Percentiles rank a stretch among this genome's conserved stretches.
phyloP scores from a whole-genome alignment of 257 asterid genomes.

The Petunia secreta region DNA sequence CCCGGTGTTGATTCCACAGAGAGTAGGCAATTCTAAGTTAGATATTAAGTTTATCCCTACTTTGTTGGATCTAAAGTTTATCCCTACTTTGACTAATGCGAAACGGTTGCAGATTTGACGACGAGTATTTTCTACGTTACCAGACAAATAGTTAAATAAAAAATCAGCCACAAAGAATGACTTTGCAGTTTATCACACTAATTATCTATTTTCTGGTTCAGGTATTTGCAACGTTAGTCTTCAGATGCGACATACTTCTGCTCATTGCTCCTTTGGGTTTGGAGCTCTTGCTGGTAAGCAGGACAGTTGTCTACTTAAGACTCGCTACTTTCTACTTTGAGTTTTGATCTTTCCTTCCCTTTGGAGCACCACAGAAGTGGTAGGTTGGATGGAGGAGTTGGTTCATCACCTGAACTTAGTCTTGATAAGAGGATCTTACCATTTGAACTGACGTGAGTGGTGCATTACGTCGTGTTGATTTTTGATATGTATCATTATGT shows the following conservation, averaged over 20 bases:
- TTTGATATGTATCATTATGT: no score
- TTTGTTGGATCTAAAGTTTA: no score
- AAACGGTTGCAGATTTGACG: not conserved
- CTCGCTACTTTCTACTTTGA: constrained; percentile 21
- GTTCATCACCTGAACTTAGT: constrained; percentile 4
- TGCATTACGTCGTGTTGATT: not conserved
- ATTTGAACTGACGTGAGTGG: not conserved
- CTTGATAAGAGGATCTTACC: not conserved
- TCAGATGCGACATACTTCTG: constrained; percentile 91
- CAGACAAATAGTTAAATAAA: constrained; percentile 2
- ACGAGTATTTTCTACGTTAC: not conserved
- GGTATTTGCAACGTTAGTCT: constrained; percentile 77
- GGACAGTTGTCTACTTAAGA: constrained; percentile 18
- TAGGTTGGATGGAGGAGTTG: not conserved
- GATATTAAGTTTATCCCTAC: not conserved
- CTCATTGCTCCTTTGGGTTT: constrained; percentile 82
- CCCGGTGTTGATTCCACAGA: not conserved
- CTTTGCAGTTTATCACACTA: constrained; percentile 33
- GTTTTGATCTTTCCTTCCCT: constrained; percentile 12
- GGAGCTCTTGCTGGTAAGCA: constrained; percentile 82
- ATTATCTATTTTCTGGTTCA: constrained; percentile 47
- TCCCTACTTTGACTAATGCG: not conserved
- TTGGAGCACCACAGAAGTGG: not conserved
- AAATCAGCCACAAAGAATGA: constrained; percentile 12
- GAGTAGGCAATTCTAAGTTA: not conserved